phyloP scores from a whole-genome alignment of 176 grass and related monocot genomes.

The Carex scoparia region DNA sequence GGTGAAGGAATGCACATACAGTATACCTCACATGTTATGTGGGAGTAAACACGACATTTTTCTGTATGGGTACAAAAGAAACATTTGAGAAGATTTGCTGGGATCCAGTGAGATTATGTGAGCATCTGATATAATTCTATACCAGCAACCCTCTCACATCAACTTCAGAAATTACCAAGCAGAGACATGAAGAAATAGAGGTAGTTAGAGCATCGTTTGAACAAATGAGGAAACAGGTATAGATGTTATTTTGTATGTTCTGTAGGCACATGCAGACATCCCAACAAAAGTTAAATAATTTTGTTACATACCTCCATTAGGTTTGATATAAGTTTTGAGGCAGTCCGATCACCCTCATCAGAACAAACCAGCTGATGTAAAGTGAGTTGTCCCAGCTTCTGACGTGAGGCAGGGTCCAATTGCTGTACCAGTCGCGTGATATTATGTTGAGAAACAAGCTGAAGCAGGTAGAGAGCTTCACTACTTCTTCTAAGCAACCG shows the following conservation, averaged over 20 bases:
- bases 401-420: slow-evolving; percentile 52
- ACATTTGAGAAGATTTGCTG: not conserved
- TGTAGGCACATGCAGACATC: not conserved
- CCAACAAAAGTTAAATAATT: not conserved
- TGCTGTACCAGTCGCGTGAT: slow-evolving; percentile 77
- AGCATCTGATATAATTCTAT: not conserved
- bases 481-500: slow-evolving; percentile 90
- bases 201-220: not conserved
- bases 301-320: slow-evolving; percentile 77
- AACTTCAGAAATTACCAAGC: not conserved
- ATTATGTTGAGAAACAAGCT: slow-evolving; percentile 93
- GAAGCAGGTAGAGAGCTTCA: slow-evolving; percentile 92
- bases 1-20: not conserved
- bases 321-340: slow-evolving; percentile 70
- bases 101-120: not conserved
- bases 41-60: not conserved
- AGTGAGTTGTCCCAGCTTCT: slow-evolving; percentile 64
- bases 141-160: not conserved
- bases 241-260: not conserved
- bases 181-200: not conserved
- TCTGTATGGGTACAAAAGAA: not conserved
- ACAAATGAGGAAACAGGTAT: not conserved
- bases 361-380: slow-evolving; percentile 97
- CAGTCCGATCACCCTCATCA: slow-evolving; percentile 80
- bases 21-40: not conserved